Evolutionary conservation across 805 yeast species (phyloP), one percentile per base, ranked within the genome.

Genomic region (Ogataea zsoltii): DNA sequence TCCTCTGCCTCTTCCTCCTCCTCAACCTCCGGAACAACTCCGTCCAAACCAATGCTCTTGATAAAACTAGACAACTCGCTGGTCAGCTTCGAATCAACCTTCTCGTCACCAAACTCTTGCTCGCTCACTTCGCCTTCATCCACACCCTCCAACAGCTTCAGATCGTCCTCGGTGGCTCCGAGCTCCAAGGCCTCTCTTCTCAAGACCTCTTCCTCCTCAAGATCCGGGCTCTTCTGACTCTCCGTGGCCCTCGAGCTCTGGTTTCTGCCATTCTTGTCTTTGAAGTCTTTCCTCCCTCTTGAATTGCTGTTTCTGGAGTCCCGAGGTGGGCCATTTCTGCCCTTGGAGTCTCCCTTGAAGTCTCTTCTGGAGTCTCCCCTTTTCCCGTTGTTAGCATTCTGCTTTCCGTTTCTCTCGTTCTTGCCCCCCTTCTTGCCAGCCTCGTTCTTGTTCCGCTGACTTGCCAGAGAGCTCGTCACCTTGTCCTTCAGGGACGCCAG

Each of bases 121-220:
- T 77, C 83, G 54, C 80, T 75, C 23, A 68, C 73, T 23, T 71
- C 78, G 28, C 74, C 82, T n/a, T 55, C 60, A 13, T 54, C 56
- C 18, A 76, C 79, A 13, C 75, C 85, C 28, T 75, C 74, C 11
- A 91, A 55, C 41, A 90, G 66, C 35, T 77, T 75, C 37, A 91
- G 61, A 63, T 90, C 97, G 17, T 82, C 91, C 54, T 87, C 94
- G 13, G 88, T 76, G 16, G 97, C 98, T 28, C 97, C 97, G 23
- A 91, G 68, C 17, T 82, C 83, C 12, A 83, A 62, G 2, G 96
- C 95, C 68, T 85, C 95, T 49, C 82, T 79, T 54, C 85, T 81
- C 39, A 88, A 63, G 2, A 70, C 47, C 2, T 69, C 76, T 13
- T 29, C 19, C 12, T 44, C 45, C 15, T 32, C 18, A 28, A n/a